Evolutionary conservation across 495 filamentous ascomycete genomes (phyloP).

Genomic region (Talaromyces liani): DNA sequence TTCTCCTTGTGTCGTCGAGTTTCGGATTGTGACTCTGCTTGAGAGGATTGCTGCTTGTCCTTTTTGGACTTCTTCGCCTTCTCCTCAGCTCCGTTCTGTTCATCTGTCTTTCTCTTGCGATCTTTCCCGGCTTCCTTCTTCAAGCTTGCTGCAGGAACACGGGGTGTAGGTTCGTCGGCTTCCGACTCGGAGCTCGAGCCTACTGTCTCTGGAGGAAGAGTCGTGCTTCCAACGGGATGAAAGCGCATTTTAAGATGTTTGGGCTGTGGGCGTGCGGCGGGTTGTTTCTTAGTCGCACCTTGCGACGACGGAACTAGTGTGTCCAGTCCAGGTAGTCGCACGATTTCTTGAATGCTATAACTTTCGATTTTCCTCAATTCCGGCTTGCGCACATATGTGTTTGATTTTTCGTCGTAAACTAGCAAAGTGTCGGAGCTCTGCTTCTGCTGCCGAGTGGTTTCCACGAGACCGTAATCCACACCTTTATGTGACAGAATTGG

Average conservation of each 20-base stretch:
- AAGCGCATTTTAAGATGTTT: constrained; percentile 56
- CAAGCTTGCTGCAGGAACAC: constrained; percentile 19
- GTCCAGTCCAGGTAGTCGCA: constrained; percentile 24
- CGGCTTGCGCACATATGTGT: constrained; percentile 24
- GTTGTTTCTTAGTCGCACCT: constrained; percentile 26
- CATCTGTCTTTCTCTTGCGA: constrained; percentile 31
- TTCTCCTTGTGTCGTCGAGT: constrained; percentile 26
- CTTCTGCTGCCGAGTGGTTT: constrained; percentile 30
- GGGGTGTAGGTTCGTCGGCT: constrained; percentile 33
- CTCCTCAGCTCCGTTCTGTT: constrained; percentile 26
- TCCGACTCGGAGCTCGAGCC: constrained; percentile 39
- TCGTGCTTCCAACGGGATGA: constrained; percentile 44
- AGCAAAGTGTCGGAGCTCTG: constrained; percentile 26
- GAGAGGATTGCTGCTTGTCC: constrained; percentile 30
- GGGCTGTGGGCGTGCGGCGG: constrained; percentile 40
- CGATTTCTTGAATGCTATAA: constrained; percentile 39
- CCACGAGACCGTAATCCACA: constrained; percentile 38
- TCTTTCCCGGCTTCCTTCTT: constrained; percentile 30
- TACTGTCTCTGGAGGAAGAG: constrained; percentile 35
- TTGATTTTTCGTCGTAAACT: constrained; percentile 26
- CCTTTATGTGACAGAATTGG: constrained; percentile 34
- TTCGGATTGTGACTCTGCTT: neutral
- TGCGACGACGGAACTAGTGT: constrained; percentile 29
- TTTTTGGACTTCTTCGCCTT: constrained; percentile 41
- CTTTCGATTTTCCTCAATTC: constrained; percentile 26